Base-by-base conservation (phyloP, 768 basidiomycete genomes). In the Pisolithus orientalis region DNA sequence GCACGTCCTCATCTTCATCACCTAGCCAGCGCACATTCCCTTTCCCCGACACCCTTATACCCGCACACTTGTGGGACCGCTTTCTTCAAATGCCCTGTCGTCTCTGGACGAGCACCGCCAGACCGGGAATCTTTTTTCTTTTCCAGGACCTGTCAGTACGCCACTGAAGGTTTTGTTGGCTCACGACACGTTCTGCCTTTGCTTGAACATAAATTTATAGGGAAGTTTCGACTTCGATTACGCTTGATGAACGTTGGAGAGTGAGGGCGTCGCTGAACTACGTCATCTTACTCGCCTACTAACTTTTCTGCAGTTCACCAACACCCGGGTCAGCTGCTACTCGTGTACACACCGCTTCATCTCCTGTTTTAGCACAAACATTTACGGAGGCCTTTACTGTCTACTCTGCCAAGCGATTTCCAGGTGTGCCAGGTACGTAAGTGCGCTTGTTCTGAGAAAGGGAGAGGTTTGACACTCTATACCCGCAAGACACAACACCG, bases 111-210 rank as follows among this genome's bases (percentile, higher is more conserved):
- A 92, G 63, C 83, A 93, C 67, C 85, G 87, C 55, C 55, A 83
- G 85, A 56, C 78, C 81, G 47, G 94, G 94, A 6, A 86, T 96
- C 56, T 97, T 92, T 70, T 97, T 96, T 73, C 83, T 96, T 55
- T 92, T 94, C 72, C 92, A 93, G 66, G 94, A 96, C 71, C 71
- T 97, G 49, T 93, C 90, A 44, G 88, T 97, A 45, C 81, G 94
- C 52, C 52, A 94, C 90, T 17, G 94, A 97, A 80, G 90, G 90
- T 86, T 68, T 68, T 63, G 63, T 49, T 49, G 49, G 63, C 62
- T 66, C 65, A 48, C 56, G 67, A 59, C 62, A 50, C 53, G 44
- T 50, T 57, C 51, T 56, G 55, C 60, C 58, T 67, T 57, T 60
- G 59, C 56, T 50, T 58, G 53, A 47, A 57, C 62, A 54, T 60